A percentile compares a stretch with the other conserved stretches of the same genome.
Evolutionary conservation across 768 basidiomycete species (phyloP).

Genomic region (Fomitopsis pulvina): DNA sequence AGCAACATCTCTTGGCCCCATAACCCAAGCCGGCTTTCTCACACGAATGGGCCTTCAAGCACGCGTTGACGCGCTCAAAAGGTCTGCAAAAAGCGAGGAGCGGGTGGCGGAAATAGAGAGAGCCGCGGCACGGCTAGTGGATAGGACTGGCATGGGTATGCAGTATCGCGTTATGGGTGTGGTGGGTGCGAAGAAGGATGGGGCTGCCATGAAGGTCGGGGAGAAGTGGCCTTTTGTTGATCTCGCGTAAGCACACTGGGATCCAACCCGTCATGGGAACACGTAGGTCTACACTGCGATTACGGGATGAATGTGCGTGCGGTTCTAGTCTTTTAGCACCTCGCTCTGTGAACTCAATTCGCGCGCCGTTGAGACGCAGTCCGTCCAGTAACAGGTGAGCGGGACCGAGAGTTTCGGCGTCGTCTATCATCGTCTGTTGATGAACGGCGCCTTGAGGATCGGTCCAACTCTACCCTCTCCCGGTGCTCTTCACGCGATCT

Average conservation of each 20-base stretch:
- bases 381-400: too few relatives aligned
- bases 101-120: conserved; percentile 45
- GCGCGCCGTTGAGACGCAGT: too few relatives aligned
- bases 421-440: too few relatives aligned
- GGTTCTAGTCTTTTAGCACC: too few relatives aligned
- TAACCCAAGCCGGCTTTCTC: conserved; percentile 75
- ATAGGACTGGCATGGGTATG: conserved; percentile 77
- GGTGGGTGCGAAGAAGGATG: conserved; percentile 16
- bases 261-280: too few relatives aligned
- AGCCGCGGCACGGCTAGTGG: conserved; percentile 68
- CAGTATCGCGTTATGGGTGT: conserved; percentile 81
- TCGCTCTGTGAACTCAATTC: too few relatives aligned
- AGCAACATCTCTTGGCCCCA: conserved; percentile 54
- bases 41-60: conserved; percentile 65
- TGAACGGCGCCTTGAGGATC: too few relatives aligned
- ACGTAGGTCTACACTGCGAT: too few relatives aligned
- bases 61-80: conserved; percentile 59
- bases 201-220: conserved; percentile 5
- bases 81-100: conserved; percentile 41
- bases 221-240: conserved; percentile 20
- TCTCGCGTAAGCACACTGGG: background rate
- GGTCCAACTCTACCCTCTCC: too few relatives aligned
- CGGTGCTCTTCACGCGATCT: too few relatives aligned
- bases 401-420: too few relatives aligned
- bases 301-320: too few relatives aligned